Conservation (phyloP, 78 protist genomes). For the Dictyostelium purpureum region DNA sequence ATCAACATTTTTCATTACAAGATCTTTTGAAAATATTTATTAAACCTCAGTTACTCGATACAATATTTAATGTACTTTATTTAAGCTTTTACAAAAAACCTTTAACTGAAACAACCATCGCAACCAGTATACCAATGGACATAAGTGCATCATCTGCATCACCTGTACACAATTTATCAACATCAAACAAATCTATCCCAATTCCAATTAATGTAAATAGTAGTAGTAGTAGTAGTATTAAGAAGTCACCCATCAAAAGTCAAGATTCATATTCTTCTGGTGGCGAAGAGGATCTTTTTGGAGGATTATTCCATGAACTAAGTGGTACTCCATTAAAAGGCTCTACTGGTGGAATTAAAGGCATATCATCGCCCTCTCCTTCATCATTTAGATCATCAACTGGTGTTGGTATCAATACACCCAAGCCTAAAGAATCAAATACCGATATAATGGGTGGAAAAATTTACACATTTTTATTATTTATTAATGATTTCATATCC, state of each 20-base stretch:
- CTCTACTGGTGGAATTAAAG: not conserved
- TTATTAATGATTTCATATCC: not conserved
- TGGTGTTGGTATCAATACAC: not conserved
- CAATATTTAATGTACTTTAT: conserved; percentile 24
- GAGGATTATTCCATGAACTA: conserved; percentile 13
- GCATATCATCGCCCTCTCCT: not conserved
- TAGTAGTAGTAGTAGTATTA: not conserved
- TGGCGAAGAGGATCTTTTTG: conserved; percentile 20
- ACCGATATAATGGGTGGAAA: not conserved
- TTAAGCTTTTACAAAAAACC: conserved; percentile 1
- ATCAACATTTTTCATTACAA: conserved; percentile 1
- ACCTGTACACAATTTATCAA: not conserved
- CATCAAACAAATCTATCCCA: not conserved
- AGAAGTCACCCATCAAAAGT: not conserved
- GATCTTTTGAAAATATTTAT: conserved; percentile 15
- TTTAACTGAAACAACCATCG: not conserved
- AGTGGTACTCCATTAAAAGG: not conserved
- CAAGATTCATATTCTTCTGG: not conserved
- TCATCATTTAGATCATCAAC: not conserved
- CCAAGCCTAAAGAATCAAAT: not conserved
- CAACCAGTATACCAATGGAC: not conserved
- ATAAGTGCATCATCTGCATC: not conserved
- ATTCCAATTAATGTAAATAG: not conserved
- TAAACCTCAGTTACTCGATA: conserved; percentile 18
- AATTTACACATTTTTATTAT: not conserved